phyloP scores from a whole-genome alignment of 345 rosid species.

The Salix exigua region DNA sequence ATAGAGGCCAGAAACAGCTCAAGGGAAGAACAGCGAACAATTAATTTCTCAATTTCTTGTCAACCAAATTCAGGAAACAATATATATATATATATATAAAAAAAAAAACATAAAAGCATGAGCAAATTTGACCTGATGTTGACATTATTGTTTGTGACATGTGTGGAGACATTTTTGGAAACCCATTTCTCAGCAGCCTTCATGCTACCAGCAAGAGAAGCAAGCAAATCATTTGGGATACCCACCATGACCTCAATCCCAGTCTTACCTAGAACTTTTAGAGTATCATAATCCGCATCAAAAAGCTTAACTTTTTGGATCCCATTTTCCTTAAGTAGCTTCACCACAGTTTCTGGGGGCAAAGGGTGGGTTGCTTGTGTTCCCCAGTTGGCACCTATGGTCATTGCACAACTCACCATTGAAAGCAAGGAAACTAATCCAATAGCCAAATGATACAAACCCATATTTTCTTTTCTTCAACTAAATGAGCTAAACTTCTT shows the following conservation, averaged over 20 bases:
- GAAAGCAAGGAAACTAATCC: conserved; percentile 24
- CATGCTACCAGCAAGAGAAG: conserved; percentile 52
- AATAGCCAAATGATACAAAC: conserved; percentile 22
- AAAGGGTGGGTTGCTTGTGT: conserved; percentile 77
- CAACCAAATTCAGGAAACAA: not conserved
- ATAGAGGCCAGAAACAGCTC: not conserved
- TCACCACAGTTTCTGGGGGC: conserved; percentile 70
- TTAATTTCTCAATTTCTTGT: not conserved
- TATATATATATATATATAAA: not conserved
- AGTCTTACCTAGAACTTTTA: conserved; percentile 64
- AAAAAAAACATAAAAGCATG: not conserved
- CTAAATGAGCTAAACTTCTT: not conserved
- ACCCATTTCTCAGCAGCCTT: conserved; percentile 97
- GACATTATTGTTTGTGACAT: conserved; percentile 50
- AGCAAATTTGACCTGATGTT: conserved; percentile 61
- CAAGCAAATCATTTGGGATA: conserved; percentile 90
- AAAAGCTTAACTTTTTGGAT: conserved; percentile 88
- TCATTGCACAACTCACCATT: conserved; percentile 35
- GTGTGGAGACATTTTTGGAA: conserved; percentile 66
- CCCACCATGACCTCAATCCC: conserved; percentile 97
- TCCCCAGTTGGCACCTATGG: conserved; percentile 67
- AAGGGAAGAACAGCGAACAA: not conserved
- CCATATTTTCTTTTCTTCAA: conserved; percentile 15
- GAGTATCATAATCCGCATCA: conserved; percentile 69
- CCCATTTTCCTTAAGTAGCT: conserved; percentile 61